Evolutionary conservation across 129 eudicot genomes (phyloP).

Genomic region (Rutidosis leptorrhynchoides): DNA sequence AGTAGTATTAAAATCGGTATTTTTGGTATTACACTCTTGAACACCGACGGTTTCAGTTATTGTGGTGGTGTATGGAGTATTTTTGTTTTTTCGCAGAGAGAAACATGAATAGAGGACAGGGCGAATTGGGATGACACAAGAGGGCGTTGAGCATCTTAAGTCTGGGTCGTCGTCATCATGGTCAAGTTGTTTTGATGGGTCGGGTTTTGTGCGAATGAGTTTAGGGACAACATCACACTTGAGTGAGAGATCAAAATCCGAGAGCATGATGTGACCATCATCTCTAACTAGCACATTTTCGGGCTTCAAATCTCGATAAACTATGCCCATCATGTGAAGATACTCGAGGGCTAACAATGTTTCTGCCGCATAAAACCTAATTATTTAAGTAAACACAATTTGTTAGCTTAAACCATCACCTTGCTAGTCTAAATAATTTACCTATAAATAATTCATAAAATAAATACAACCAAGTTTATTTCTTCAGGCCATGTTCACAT

Average conservation of each 20-base stretch:
- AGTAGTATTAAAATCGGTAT: slow-evolving; percentile 28
- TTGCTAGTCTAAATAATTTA: not conserved
- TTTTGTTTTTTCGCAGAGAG: slow-evolving; percentile 36
- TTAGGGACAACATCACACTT: slow-evolving; percentile 69
- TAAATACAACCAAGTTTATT: not conserved
- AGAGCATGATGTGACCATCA: slow-evolving; percentile 80
- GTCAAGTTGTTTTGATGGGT: not conserved
- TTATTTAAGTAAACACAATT: not conserved
- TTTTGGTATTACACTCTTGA: slow-evolving; percentile 30
- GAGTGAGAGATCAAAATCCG: slow-evolving; percentile 71
- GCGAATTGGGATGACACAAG: slow-evolving; percentile 55
- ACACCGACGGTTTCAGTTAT: slow-evolving; percentile 21
- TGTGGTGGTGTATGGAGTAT: slow-evolving; percentile 33
- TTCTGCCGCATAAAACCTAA: slow-evolving; percentile 76
- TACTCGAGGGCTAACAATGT: slow-evolving; percentile 65
- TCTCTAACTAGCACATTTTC: slow-evolving; percentile 73
- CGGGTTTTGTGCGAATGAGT: slow-evolving; percentile 42
- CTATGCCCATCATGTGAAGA: slow-evolving; percentile 85
- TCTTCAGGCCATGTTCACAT: not conserved
- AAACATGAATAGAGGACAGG: slow-evolving; percentile 66
- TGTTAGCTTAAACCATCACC: not conserved
- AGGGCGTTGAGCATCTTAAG: slow-evolving; percentile 47
- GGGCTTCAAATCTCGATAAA: slow-evolving; percentile 72
- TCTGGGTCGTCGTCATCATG: slow-evolving; percentile 16
- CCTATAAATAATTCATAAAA: not conserved